Evolutionary conservation across 2,329 filamentous ascomycete species (phyloP).

Genomic region (Cercospora nicotianae): DNA sequence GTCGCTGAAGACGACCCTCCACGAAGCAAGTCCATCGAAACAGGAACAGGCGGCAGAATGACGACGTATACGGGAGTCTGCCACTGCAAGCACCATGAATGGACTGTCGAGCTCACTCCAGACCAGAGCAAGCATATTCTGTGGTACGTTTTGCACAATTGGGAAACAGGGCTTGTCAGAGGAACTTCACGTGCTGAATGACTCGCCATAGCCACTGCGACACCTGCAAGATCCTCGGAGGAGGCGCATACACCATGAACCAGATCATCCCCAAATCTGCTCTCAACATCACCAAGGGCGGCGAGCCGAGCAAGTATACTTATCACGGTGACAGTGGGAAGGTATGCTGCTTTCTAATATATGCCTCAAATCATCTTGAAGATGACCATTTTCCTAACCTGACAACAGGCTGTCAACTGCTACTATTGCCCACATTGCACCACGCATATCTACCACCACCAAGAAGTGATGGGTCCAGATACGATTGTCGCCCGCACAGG

Average conservation of each 20-base stretch:
- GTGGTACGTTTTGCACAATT: constrained; percentile 33
- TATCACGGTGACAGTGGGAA: constrained; percentile 57
- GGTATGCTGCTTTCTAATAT: neutral
- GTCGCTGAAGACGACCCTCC: neutral
- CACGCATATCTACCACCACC: constrained; percentile 57
- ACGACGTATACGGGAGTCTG: constrained; percentile 53
- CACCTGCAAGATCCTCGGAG: constrained; percentile 56
- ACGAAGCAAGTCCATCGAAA: constrained; percentile 12
- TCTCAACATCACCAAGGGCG: constrained; percentile 55
- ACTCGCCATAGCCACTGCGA: constrained; percentile 52
- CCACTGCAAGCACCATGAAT: constrained; percentile 57
- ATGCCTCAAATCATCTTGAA: neutral
- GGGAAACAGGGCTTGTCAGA: no score
- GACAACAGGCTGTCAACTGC: constrained; percentile 52
- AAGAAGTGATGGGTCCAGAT: constrained; percentile 52
- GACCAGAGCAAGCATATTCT: constrained; percentile 49
- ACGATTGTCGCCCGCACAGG: constrained; percentile 56
- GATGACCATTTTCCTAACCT: neutral
- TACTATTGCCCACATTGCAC: constrained; percentile 61
- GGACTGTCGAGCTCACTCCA: constrained; percentile 52
- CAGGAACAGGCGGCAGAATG: constrained; percentile 38
- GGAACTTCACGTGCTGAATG: no score
- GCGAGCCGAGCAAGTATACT: constrained; percentile 51
- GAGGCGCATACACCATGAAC: constrained; percentile 55
- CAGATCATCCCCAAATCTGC: constrained; percentile 53